Evolutionary conservation across 139 green algal species (phyloP), one percentile per base, ranked within the genome.

Genomic region (Picochlorum sp.): DNA sequence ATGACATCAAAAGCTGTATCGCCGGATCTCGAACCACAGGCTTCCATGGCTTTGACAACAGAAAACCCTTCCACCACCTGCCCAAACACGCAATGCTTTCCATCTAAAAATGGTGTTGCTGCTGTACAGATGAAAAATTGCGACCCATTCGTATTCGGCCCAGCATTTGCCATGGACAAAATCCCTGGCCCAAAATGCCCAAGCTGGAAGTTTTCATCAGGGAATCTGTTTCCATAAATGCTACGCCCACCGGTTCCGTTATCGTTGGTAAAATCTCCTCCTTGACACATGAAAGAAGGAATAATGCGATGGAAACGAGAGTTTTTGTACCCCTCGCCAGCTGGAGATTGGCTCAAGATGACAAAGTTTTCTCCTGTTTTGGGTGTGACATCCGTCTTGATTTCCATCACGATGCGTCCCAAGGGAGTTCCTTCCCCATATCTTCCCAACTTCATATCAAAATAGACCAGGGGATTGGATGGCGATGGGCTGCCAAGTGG

Each of bases 361-460:
- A 76, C 60, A 69, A 96, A 97, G 73, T 96, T 96, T 70, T 94
- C 85, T 5, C 88, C 88, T 2, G 92, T 97, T 78, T 92, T 88
- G 21, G 92, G 92, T 0, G 75, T 74, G 10, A 92, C 76, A 16
- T 92, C 84, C 1, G 69, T 68, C 58, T 88, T 86, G 44, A 89
- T 67, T 72, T 90, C 80, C 57, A 96, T 90, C 6, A 89, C 77
- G 4, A 97, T 86, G 28, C 87, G 77, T 2, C 90, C 90, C 4
- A 96, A 59, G 0, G 81, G 78, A 2, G 69, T 74, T 23, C 67
- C 83, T 15, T 86, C 81, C 10, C 79, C 85, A 45, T 87, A 91
- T 13, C 82, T 67, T 9, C 85, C 87, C n/a, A 96, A 78, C 34
- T 76, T 69, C n/a, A 95, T 83, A 81, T 97, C 91, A 57, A 97